These are phyloP conservation scores for Globisporangium sylvaticum DNA, from an alignment of 352 stramenopile species.

Conservation along the genomic window DNA sequence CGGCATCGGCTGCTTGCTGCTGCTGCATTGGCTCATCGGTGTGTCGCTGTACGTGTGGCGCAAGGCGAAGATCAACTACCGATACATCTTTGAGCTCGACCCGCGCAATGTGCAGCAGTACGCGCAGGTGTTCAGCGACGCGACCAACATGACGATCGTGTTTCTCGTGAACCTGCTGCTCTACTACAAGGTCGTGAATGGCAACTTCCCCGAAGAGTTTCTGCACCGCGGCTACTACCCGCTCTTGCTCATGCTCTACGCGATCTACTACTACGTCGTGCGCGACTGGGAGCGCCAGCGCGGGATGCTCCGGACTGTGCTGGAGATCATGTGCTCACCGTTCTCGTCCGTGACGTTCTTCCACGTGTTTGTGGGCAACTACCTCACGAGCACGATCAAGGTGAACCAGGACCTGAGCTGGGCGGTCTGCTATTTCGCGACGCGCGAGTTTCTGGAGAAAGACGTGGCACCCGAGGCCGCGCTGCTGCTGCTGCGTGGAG, in stretches of 20 bases:
- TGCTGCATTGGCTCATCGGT: constrained; percentile 95
- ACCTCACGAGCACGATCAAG: constrained; percentile 83
- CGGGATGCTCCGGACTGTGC: constrained; percentile 84
- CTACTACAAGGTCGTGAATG: constrained; percentile 96
- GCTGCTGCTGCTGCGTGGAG: constrained; percentile 14
- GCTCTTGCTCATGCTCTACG: constrained; percentile 90
- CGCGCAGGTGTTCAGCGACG: constrained; percentile 93
- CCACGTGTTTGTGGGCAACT: constrained; percentile 88
- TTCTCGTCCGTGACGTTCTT: constrained; percentile 93
- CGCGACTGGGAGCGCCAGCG: constrained; percentile 79
- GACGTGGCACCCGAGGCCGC: constrained; percentile 32
- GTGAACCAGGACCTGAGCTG: constrained; percentile 88
- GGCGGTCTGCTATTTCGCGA: constrained; percentile 94
- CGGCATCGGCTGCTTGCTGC: constrained; percentile 91
- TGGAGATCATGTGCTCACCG: constrained; percentile 88
- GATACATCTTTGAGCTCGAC: constrained; percentile 95
- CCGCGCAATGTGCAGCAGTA: constrained; percentile 77
- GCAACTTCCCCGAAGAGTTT: constrained; percentile 78
- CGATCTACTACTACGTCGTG: constrained; percentile 91
- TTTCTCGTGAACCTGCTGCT: constrained; percentile 93
- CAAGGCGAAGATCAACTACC: constrained; percentile 89
- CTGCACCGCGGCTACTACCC: constrained; percentile 90
- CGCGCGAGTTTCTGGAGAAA: constrained; percentile 89
- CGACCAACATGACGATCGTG: constrained; percentile 94
- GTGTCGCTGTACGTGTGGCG: constrained; percentile 91